Percentiles rank a stretch among this genome's conserved stretches.
Evolutionary conservation across 2,329 filamentous ascomycete species (phyloP).

Genomic region (Pseudogymnoascus sp.): DNA sequence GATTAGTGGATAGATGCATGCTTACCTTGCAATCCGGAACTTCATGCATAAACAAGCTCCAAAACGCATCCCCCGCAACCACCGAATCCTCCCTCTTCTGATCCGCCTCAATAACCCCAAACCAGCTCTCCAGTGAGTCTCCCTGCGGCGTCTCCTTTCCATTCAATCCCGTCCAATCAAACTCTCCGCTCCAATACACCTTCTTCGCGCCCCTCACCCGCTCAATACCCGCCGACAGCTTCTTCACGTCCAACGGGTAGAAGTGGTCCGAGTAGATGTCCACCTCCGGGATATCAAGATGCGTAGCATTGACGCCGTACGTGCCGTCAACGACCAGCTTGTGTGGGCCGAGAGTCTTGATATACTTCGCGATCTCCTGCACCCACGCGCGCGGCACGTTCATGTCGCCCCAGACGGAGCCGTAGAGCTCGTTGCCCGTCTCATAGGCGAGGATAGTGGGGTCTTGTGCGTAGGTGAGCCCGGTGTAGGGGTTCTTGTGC

Average conservation of each 20-base stretch:
- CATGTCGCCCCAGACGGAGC: constrained; percentile 37
- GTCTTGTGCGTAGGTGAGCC: constrained; percentile 41
- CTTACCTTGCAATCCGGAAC: constrained; percentile 37
- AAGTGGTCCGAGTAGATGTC: constrained; percentile 44
- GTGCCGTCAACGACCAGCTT: constrained; percentile 43
- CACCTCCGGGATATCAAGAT: constrained; percentile 36
- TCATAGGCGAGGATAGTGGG: constrained; percentile 44
- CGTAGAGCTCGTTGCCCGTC: constrained; percentile 42
- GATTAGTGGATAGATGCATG: neutral
- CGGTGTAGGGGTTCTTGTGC: constrained; percentile 40
- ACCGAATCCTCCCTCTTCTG: constrained; percentile 20
- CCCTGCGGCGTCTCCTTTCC: constrained; percentile 19
- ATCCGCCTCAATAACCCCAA: constrained; percentile 33
- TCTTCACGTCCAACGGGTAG: constrained; percentile 37
- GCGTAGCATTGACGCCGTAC: constrained; percentile 40
- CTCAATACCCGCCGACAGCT: constrained; percentile 33
- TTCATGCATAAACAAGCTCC: constrained; percentile 41
- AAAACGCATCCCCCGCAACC: constrained; percentile 38
- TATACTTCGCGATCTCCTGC: constrained; percentile 34
- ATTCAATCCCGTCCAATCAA: constrained; percentile 36
- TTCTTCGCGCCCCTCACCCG: constrained; percentile 31
- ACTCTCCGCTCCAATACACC: constrained; percentile 41
- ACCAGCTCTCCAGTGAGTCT: constrained; percentile 34
- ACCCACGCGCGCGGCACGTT: constrained; percentile 38
- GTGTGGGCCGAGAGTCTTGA: constrained; percentile 35